Evolutionary conservation across 139 green algal species (phyloP).

Genomic region (Ostreobium quekettii): DNA sequence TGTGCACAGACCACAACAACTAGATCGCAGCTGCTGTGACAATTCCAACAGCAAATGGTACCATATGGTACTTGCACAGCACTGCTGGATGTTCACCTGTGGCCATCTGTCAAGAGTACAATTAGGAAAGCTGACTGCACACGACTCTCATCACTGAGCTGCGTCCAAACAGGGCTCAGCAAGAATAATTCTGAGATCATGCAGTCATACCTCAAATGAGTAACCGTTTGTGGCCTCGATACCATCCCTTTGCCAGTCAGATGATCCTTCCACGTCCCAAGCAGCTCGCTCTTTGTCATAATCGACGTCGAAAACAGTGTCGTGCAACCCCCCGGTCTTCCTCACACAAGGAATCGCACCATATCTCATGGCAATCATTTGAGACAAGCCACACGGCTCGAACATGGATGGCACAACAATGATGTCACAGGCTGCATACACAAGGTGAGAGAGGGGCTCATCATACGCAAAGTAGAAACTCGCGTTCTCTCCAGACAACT

Average conservation of each 20-base stretch:
- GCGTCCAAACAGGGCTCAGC: too few species aligned
- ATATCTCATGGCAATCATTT: slow-evolving; percentile 94
- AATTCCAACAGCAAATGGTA: too few species aligned
- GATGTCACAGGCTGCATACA: slow-evolving; percentile 86
- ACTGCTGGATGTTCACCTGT: too few species aligned
- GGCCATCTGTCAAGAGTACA: too few species aligned
- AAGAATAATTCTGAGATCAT: too few species aligned
- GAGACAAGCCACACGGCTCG: slow-evolving; percentile 77
- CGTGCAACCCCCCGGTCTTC: slow-evolving; percentile 77
- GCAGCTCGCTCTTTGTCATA: slow-evolving; percentile 61
- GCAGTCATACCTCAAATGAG: slow-evolving; percentile 66
- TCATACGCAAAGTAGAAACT: slow-evolving; percentile 69
- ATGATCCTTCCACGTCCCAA: slow-evolving; percentile 70
- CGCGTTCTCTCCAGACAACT: slow-evolving; percentile 40
- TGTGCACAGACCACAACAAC: too few species aligned
- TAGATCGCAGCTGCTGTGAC: too few species aligned
- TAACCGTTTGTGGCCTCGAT: slow-evolving; percentile 74
- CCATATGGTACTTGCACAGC: too few species aligned
- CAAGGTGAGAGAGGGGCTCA: slow-evolving; percentile 69
- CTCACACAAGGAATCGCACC: slow-evolving; percentile 82
- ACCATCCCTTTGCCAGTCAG: slow-evolving; percentile 51
- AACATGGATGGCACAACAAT: slow-evolving; percentile 96
- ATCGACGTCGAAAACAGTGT: slow-evolving; percentile 86
- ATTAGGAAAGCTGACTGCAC: too few species aligned
- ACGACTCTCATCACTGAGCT: too few species aligned